Percentiles rank a stretch among this genome's conserved stretches.
Conservation (phyloP, 2,329 filamentous ascomycete genomes). For the Talaromyces pinophilus region DNA sequence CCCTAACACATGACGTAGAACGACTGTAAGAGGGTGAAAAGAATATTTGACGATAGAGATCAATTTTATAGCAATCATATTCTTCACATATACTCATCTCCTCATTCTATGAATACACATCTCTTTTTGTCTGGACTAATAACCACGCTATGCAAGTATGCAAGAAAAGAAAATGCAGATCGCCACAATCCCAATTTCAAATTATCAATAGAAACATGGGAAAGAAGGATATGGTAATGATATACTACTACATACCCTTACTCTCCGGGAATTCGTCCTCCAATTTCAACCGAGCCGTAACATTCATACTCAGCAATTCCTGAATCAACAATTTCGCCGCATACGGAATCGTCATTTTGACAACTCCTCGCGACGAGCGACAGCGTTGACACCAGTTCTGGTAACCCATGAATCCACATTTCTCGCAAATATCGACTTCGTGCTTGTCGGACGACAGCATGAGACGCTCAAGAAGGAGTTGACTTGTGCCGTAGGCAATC, state of each 20-base stretch:
- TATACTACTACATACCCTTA: conserved; percentile 38
- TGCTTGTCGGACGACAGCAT: conserved; percentile 94
- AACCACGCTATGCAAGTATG: conserved; percentile 24
- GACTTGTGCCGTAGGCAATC: conserved; percentile 93
- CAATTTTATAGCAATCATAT: neutral
- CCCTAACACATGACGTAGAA: neutral
- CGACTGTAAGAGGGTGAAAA: too few species aligned
- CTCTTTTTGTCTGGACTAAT: conserved; percentile 4
- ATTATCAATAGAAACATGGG: neutral
- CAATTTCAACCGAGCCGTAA: conserved; percentile 86
- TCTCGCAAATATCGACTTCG: conserved; percentile 89
- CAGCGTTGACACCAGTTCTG: conserved; percentile 93
- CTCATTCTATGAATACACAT: conserved; percentile 2
- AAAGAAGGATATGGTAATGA: neutral
- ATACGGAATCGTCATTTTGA: conserved; percentile 95
- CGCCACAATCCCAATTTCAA: neutral
- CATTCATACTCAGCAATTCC: conserved; percentile 97
- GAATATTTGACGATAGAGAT: neutral
- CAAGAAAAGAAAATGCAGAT: neutral
- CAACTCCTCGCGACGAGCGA: conserved; percentile 78
- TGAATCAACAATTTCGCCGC: conserved; percentile 95
- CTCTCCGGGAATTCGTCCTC: conserved; percentile 83
- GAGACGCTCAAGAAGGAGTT: conserved; percentile 85
- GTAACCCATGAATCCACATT: conserved; percentile 93
- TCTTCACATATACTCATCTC: neutral